Conservation (phyloP, 1,284 basidiomycete species). For the Sporisorium graminicola region DNA sequence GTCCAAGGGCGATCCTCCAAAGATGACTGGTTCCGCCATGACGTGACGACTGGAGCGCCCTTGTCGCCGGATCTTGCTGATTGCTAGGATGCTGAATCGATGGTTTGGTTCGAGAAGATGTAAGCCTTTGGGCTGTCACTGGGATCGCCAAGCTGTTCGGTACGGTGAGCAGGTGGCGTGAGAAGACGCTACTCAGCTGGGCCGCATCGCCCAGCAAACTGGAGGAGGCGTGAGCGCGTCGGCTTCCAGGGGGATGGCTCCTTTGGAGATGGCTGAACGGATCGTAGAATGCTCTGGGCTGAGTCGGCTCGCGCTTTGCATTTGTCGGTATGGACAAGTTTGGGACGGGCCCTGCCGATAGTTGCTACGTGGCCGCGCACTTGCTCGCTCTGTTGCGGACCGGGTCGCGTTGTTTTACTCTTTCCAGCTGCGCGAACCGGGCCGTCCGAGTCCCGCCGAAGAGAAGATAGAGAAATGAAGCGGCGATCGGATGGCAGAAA, state of each 20-base stretch:
- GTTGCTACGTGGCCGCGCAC: not conserved
- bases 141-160: not conserved
- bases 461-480: not conserved
- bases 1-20: slow-evolving; percentile 52
- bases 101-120: not conserved
- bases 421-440: not conserved
- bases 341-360: not conserved
- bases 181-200: not conserved
- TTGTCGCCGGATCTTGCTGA: not conserved
- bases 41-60: not conserved
- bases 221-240: slow-evolving; percentile 5
- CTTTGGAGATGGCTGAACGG: too few species aligned
- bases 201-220: not conserved
- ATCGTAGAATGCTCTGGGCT: too few species aligned
- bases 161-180: not conserved
- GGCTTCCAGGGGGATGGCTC: not conserved
- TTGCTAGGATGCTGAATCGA: not conserved
- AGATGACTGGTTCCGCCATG: slow-evolving; percentile 57
- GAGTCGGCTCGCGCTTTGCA: not conserved
- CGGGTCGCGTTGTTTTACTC: not conserved
- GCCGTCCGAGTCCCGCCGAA: not conserved
- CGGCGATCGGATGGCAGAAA: not conserved
- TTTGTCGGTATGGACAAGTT: not conserved
- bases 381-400: not conserved
- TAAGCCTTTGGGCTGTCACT: not conserved